Conservation (phyloP, 768 basidiomycete species). For the Rhodosporidiobolus sp. region DNA sequence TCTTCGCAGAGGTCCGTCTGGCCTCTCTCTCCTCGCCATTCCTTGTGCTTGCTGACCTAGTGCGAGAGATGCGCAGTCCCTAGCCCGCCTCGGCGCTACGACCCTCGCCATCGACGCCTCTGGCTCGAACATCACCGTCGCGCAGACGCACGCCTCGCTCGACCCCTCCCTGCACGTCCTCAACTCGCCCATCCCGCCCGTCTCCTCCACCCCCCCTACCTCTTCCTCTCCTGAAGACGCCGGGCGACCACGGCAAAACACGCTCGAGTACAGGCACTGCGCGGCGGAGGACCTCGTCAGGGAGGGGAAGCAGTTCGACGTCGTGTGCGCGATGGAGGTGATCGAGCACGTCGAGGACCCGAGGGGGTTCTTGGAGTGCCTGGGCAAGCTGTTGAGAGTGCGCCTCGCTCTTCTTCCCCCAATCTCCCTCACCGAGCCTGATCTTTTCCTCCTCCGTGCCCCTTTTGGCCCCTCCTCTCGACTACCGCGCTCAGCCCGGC, state of each 20-base stretch:
- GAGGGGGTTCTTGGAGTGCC: constrained; percentile 70
- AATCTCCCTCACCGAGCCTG: background rate
- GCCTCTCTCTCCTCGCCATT: background rate
- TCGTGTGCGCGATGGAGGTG: constrained; percentile 97
- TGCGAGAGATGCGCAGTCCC: constrained; percentile 59
- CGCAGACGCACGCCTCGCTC: constrained; percentile 70
- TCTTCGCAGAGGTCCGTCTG: constrained; percentile 75
- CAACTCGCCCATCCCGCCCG: constrained; percentile 77
- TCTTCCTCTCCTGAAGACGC: constrained; percentile 50
- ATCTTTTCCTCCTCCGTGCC: background rate
- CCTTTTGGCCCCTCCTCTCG: background rate
- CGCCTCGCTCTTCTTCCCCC: constrained; percentile 30
- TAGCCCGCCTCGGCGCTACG: constrained; percentile 81
- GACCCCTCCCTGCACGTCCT: constrained; percentile 88
- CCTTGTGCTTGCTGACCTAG: background rate
- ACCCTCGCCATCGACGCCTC: constrained; percentile 92
- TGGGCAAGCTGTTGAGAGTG: constrained; percentile 84
- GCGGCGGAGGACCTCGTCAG: constrained; percentile 70
- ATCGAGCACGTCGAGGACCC: constrained; percentile 96
- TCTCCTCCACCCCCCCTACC: constrained; percentile 67
- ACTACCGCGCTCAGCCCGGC: constrained; percentile 64
- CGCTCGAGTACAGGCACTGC: constrained; percentile 65
- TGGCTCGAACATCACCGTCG: constrained; percentile 77
- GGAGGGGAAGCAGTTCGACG: constrained; percentile 68
- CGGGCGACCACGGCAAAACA: background rate